Evolutionary conservation across 2,329 filamentous ascomycete genomes (phyloP).

Genomic region (Neurospora sp.): DNA sequence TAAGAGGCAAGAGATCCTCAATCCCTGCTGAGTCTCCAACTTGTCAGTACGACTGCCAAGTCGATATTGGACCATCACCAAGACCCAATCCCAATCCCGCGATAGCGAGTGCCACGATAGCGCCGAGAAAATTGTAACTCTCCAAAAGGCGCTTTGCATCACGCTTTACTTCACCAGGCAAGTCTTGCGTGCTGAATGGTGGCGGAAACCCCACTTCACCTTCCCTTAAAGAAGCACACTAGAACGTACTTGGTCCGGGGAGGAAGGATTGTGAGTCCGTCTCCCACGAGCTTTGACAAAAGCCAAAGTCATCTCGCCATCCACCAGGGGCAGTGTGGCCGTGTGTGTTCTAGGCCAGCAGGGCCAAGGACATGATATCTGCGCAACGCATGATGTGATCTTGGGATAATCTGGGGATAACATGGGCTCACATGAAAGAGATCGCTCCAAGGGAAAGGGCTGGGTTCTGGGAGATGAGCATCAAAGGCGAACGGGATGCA

Average conservation of each 20-base stretch:
- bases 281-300: neutral
- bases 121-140: neutral
- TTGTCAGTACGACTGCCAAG: neutral
- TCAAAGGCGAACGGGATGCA: neutral
- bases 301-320: neutral
- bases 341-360: neutral
- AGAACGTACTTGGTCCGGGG: neutral
- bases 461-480: neutral
- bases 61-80: neutral
- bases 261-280: neutral
- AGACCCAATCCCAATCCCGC: neutral
- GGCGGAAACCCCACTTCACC: neutral
- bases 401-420: neutral
- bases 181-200: neutral
- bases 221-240: neutral
- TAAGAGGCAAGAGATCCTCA: neutral
- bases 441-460: neutral
- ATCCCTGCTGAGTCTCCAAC: neutral
- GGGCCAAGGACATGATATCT: neutral
- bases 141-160: neutral
- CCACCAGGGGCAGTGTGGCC: neutral
- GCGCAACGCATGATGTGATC: neutral
- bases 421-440: neutral
- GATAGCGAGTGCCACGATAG: neutral
- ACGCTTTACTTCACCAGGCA: neutral